These are phyloP conservation scores for Entophlyctis luteolus DNA, from an alignment of 192 early-diverging fungal species.

Conservation along the genomic window DNA sequence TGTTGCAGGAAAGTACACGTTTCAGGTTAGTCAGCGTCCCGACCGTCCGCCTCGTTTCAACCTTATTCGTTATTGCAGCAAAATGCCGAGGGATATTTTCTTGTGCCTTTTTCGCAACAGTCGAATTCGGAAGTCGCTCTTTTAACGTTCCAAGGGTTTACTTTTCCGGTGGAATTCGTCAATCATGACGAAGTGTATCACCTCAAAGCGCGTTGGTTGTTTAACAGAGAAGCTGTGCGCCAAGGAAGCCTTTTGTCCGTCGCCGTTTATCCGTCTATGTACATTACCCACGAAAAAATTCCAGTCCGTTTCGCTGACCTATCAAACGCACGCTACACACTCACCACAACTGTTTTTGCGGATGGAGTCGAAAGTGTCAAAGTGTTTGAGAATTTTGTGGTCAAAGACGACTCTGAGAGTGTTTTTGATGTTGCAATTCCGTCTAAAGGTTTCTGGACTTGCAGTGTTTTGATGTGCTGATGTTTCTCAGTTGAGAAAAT, in stretches of 20 bases:
- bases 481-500: not conserved
- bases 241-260: conserved; percentile 1
- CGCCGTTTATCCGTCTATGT: conserved; percentile 1
- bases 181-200: not conserved
- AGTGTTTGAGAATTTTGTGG: not conserved
- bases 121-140: not conserved
- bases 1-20: not conserved
- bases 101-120: not conserved
- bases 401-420: not conserved
- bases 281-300: not conserved
- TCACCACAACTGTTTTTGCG: not conserved
- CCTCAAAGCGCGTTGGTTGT: not conserved
- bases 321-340: not conserved
- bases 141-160: conserved; percentile 4
- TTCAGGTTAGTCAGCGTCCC: not conserved
- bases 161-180: not conserved
- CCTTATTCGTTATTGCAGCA: conserved; percentile 3
- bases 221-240: conserved; percentile 15
- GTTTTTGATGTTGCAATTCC: conserved; percentile 2
- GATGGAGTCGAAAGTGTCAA: conserved; percentile 10
- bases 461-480: not conserved
- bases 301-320: not conserved
- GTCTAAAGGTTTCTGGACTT: not conserved
- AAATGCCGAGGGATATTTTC: not conserved
- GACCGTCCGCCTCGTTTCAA: not conserved